These are phyloP conservation scores for Calonectria pseudoturangicola DNA, from an alignment of 2,329 filamentous ascomycete genomes.

Conservation along the genomic window DNA sequence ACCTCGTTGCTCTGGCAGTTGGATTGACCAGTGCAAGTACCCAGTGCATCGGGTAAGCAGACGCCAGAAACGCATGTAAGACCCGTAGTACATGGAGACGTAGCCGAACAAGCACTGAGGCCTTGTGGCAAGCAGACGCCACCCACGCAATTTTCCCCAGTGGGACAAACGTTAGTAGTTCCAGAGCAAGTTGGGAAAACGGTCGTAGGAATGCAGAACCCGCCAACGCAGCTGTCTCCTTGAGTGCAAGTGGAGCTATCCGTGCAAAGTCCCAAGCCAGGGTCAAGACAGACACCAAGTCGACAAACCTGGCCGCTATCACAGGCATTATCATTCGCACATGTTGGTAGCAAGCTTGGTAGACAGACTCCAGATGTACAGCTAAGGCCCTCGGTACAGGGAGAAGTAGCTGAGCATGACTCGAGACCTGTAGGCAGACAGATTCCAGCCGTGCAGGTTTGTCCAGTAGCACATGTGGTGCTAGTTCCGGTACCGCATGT, in stretches of 20 bases:
- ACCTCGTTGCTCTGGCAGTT: background rate
- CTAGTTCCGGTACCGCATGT: background rate
- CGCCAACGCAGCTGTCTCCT: conserved; percentile 8
- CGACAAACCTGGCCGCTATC: background rate
- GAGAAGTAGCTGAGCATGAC: background rate
- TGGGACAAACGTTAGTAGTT: background rate
- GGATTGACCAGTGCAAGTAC: background rate
- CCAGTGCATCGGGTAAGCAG: conserved; percentile 10
- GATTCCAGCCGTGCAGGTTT: conserved; percentile 19
- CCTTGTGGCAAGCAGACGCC: conserved; percentile 12
- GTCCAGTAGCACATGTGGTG: background rate
- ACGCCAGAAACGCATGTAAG: conserved; percentile 6
- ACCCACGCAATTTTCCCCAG: conserved; percentile 1
- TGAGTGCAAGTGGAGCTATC: background rate
- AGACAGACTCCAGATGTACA: conserved; percentile 29
- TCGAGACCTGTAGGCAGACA: conserved; percentile 18
- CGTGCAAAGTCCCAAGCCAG: background rate
- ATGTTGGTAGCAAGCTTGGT: background rate
- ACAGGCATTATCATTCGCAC: background rate
- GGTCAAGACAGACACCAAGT: conserved; percentile 15
- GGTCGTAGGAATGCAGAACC: conserved; percentile 22
- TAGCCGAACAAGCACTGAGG: background rate
- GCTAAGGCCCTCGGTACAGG: background rate
- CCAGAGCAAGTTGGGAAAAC: background rate
- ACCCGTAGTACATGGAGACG: background rate